Conservation (phyloP, 805 yeast species). For the Sugiyamaella lignohabitans region DNA sequence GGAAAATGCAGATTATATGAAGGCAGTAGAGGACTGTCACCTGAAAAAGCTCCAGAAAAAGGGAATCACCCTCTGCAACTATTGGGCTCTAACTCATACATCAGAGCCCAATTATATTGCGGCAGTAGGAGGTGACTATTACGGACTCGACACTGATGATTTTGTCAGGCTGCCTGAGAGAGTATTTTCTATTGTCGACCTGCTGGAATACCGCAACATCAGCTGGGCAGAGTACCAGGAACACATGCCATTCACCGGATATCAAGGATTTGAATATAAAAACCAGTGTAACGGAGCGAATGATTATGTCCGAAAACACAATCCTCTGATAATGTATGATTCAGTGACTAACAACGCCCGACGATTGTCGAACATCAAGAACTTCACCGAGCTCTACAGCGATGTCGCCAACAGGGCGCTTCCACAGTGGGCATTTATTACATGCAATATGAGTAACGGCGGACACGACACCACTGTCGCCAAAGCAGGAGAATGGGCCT, state of each 20-base stretch:
- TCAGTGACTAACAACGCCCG: slow-evolving; percentile 32
- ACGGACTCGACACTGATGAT: slow-evolving; percentile 41
- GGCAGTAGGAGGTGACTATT: slow-evolving; percentile 46
- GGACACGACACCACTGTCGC: slow-evolving; percentile 45
- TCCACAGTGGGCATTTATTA: slow-evolving; percentile 48
- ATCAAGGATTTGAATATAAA: slow-evolving; percentile 41
- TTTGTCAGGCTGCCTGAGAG: slow-evolving; percentile 41
- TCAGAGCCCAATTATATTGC: slow-evolving; percentile 50
- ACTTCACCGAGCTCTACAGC: slow-evolving; percentile 38
- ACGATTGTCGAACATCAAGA: slow-evolving; percentile 41
- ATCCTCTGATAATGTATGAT: slow-evolving; percentile 27
- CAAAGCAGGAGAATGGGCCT: slow-evolving; percentile 42
- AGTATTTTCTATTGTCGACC: slow-evolving; percentile 44
- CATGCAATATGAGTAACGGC: slow-evolving; percentile 49
- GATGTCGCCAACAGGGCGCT: slow-evolving; percentile 37
- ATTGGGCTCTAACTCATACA: slow-evolving; percentile 47
- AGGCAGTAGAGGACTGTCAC: slow-evolving; percentile 41
- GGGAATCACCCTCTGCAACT: slow-evolving; percentile 44
- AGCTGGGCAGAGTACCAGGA: slow-evolving; percentile 51
- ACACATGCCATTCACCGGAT: slow-evolving; percentile 47
- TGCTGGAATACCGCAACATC: slow-evolving; percentile 40
- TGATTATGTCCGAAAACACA: slow-evolving; percentile 46
- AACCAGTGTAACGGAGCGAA: slow-evolving; percentile 39
- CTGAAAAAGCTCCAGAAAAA: slow-evolving; percentile 38
- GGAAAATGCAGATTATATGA: slow-evolving; percentile 46